phyloP scores from a whole-genome alignment of 129 eudicot genomes.

The Flaveria robusta region DNA sequence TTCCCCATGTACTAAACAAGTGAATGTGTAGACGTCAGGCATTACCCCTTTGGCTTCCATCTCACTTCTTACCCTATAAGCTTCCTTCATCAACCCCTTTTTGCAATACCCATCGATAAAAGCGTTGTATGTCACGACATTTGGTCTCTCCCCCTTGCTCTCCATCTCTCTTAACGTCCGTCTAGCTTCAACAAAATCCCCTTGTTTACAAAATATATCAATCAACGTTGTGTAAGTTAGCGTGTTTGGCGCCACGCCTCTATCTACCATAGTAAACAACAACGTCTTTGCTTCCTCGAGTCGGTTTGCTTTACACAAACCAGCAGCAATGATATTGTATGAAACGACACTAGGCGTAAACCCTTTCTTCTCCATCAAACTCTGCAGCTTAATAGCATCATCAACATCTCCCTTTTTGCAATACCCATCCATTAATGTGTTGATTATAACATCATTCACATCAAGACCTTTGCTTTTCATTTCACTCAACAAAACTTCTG shows the following conservation, averaged over 20 bases:
- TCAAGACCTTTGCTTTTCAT: constrained; percentile 76
- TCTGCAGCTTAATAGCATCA: constrained; percentile 58
- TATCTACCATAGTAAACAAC: constrained; percentile 65
- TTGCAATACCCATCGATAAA: constrained; percentile 77
- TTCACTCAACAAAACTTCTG: constrained; percentile 56
- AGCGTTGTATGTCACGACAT: constrained; percentile 62
- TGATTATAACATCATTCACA: constrained; percentile 55
- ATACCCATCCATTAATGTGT: constrained; percentile 76
- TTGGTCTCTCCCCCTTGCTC: constrained; percentile 56
- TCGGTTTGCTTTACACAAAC: constrained; percentile 54
- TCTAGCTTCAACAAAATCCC: constrained; percentile 62
- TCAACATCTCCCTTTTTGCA: constrained; percentile 69
- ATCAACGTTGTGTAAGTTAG: constrained; percentile 61
- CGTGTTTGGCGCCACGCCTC: constrained; percentile 50
- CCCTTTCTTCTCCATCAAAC: constrained; percentile 71
- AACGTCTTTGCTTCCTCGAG: constrained; percentile 66
- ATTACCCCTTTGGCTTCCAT: constrained; percentile 64
- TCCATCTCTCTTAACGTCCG: constrained; percentile 60
- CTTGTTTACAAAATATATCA: constrained; percentile 69
- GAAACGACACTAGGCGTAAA: constrained; percentile 53
- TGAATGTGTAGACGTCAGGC: constrained; percentile 71
- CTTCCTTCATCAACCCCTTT: constrained; percentile 66
- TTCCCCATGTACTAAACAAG: constrained; percentile 78
- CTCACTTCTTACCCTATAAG: constrained; percentile 47
- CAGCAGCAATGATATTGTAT: constrained; percentile 57